Evolutionary conservation across 495 filamentous ascomycete species (phyloP).

Genomic region (Tetracladium setigerum): DNA sequence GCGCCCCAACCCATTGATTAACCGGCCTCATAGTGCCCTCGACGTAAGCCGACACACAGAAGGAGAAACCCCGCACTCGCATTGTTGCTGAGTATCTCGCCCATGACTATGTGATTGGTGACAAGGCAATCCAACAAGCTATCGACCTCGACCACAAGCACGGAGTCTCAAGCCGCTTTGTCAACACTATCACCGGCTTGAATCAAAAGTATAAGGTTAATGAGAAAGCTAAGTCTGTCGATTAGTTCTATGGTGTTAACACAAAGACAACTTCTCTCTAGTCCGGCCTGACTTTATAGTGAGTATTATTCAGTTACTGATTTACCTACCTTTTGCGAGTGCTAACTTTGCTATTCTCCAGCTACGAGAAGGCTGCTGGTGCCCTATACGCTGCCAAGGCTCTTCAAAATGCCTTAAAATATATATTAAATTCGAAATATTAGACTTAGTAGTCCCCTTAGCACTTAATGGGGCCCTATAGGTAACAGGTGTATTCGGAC

Average conservation of each 20-base stretch:
- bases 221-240: constrained; percentile 67
- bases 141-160: constrained; percentile 89
- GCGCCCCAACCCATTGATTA: too few relatives aligned
- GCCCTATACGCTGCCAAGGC: too few relatives aligned
- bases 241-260: constrained; percentile 67
- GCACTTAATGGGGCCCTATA: too few relatives aligned
- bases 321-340: too few relatives aligned
- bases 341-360: too few relatives aligned
- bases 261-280: constrained; percentile 56
- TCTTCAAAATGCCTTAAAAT: too few relatives aligned
- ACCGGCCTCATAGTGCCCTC: too few relatives aligned
- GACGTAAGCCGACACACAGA: too few relatives aligned
- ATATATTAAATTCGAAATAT: too few relatives aligned
- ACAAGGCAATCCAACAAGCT: constrained; percentile 74
- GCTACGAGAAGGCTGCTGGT: constrained; percentile 83
- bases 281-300: constrained; percentile 61
- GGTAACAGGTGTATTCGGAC: too few relatives aligned
- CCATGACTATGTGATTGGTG: constrained; percentile 83
- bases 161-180: constrained; percentile 72
- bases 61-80: constrained; percentile 89
- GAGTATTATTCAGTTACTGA: too few relatives aligned
- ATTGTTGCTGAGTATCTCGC: constrained; percentile 95
- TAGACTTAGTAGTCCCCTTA: too few relatives aligned
- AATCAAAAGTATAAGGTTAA: constrained; percentile 75
- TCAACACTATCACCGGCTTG: constrained; percentile 60